Conservation (phyloP, 2,329 filamentous ascomycete species). For the Colletotrichum filicis region DNA sequence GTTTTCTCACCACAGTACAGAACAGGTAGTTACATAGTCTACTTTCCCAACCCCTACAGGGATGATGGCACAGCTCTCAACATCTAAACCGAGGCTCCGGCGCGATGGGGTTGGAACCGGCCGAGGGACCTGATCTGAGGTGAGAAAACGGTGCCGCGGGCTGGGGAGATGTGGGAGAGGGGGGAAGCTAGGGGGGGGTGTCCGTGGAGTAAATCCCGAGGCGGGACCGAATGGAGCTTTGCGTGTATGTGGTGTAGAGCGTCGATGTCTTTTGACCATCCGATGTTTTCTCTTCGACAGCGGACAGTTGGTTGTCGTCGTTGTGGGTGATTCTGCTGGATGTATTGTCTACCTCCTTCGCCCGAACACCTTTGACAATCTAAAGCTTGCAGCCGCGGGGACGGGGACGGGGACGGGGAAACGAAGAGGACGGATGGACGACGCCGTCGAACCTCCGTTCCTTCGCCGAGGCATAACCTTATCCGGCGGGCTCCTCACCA, state of each 20-base stretch:
- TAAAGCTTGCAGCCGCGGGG: too few species aligned
- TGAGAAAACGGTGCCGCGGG: neutral
- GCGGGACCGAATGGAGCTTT: neutral
- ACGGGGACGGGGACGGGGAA: neutral
- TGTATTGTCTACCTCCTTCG: neutral
- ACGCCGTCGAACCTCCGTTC: neutral
- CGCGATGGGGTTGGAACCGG: neutral
- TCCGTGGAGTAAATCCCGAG: constrained; percentile 18
- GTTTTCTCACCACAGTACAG: neutral
- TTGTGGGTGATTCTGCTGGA: neutral
- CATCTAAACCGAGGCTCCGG: neutral
- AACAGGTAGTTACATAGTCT: too few species aligned
- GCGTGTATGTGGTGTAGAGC: too few species aligned
- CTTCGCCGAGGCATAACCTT: neutral
- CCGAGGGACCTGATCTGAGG: neutral
- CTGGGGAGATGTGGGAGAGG: neutral
- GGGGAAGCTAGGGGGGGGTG: neutral
- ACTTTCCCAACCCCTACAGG: too few species aligned
- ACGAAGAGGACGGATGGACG: too few species aligned
- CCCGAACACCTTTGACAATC: neutral
- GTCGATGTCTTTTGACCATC: neutral
- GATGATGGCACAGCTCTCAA: neutral
- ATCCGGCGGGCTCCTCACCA: neutral
- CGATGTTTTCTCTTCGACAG: neutral
- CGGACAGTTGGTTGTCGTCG: neutral